Base-by-base conservation (phyloP, 2,329 filamentous ascomycete species). In the Colletotrichum sp. region DNA sequence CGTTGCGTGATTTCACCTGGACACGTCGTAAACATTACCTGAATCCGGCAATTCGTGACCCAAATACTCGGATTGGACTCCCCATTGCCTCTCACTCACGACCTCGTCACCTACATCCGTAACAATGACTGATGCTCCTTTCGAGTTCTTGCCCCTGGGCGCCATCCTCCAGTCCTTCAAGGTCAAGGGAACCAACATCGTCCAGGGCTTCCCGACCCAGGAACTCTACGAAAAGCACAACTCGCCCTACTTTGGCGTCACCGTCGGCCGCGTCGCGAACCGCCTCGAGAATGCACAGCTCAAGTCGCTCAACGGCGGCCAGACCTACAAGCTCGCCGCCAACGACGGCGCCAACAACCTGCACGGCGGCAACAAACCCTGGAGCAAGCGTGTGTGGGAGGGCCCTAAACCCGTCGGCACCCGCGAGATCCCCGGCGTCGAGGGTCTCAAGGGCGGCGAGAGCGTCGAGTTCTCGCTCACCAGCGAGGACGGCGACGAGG, bases 231-330 rank as follows among this genome's bases (percentile, higher is more conserved):
- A 90, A 78, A 86, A 91, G 79, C 88, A 96, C 88, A 96, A 97
- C 86, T 87, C 85, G 13, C 93, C 95, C 3, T 96, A 93, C 88
- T 99, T 98, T 83, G 96, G 97, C 78, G 96, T 96, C 84, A 99
- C 95, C 60, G 98, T 99, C 83, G 97, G 97, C 71, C 95, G 92
- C 70, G 88, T 93, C 24, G 92, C 96, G 77, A 99, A 99, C 87
- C 94, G 96, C 73, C 92, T 98, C 83, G 91, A 92, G 72, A 88
- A 90, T 81, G 95, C 93, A 30, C 89, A 91, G 79, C 92, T 98
- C 83, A 86, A 93, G 78, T 89, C 89, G 68, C 86, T 98, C 80
- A 98, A 98, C 84, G 86, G 85, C 77, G 88, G 88, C 77, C 90
- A 91, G 81, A 87, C 90, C 5, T 97, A 98, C 85, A 81, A 89